Base-by-base conservation (phyloP, 2,329 filamentous ascomycete genomes). In the Dendrostoma leiphaemia region DNA sequence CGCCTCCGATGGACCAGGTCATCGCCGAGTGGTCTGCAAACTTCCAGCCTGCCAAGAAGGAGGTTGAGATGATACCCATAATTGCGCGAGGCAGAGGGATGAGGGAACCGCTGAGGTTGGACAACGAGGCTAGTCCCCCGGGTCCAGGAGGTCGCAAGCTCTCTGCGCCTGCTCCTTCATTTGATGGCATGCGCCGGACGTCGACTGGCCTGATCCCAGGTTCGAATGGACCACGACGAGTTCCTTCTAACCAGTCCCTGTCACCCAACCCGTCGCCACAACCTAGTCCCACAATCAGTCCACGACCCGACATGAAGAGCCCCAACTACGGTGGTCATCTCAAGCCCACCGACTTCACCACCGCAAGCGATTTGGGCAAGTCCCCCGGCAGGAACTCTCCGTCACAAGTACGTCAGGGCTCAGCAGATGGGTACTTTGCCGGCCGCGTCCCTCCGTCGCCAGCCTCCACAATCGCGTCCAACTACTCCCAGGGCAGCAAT, bases 1-100 rank as follows among this genome's bases (percentile, higher is more conserved):
- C 89, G 10, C 86, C 89, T 3, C 80, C 86, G 15, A 86, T 91
- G 75, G 83, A 86, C 24, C 81, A 88, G 48, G 83, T 94, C 6
- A 76, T 91, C 54, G 75, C 81, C 5, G 70, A 76, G 40, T 94
- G 87, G 84, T 80, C 87, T 48, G 70, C 71, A 2, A 77, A 78
- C 55, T 89, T 86, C 65, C 79, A 80, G 29, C 81, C 85, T 0
- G 71, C 85, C 46, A 85, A 88, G 59, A 75, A 80, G 55, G 81
- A 91, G 60, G 70, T 87, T 38, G 90, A 94, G 70, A 74, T 75
- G 3, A 78, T 92, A 55, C 73, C 72, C 26, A 79, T 83, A 51
- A 76, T 95, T 49, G 78, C 82, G 24, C 79, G 81, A 28, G 88
- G 89, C 37, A 91, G 88, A 66, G 81, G 84, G 3, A 74, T 86